Percentiles rank a stretch among this genome's conserved stretches.
phyloP scores from a whole-genome alignment of 1,284 basidiomycete genomes.

The Boletus smithii region DNA sequence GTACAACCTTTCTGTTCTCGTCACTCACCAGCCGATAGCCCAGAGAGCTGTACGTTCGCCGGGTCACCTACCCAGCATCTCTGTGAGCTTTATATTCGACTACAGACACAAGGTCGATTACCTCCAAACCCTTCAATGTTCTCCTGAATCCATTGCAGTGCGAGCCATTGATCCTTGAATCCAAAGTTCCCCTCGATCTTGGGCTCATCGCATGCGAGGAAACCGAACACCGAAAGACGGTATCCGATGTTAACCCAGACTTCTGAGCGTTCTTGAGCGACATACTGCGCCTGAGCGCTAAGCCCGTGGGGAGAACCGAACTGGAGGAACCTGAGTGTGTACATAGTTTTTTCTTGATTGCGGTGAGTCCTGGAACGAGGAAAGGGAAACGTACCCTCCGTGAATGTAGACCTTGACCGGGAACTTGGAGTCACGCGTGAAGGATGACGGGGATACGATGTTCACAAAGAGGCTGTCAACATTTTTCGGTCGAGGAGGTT shows the following conservation, averaged over 20 bases:
- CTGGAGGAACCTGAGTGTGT: slow-evolving; percentile 61
- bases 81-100: slow-evolving; percentile 50
- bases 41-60: slow-evolving; percentile 56
- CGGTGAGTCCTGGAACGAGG: not conserved
- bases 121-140: slow-evolving; percentile 31
- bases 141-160: slow-evolving; percentile 27
- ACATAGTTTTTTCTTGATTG: not conserved
- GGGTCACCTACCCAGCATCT: slow-evolving; percentile 53
- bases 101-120: slow-evolving; percentile 43
- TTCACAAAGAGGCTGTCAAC: slow-evolving; percentile 61
- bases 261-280: slow-evolving; percentile 59
- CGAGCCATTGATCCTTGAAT: slow-evolving; percentile 62
- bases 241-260: slow-evolving; percentile 74
- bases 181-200: slow-evolving; percentile 67
- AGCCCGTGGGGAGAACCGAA: slow-evolving; percentile 68
- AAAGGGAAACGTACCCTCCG: slow-evolving; percentile 49
- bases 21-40: slow-evolving; percentile 62
- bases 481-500: not conserved
- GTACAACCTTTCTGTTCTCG: not conserved
- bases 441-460: slow-evolving; percentile 60
- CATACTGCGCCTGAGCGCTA: slow-evolving; percentile 60
- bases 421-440: slow-evolving; percentile 45
- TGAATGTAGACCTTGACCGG: slow-evolving; percentile 76
- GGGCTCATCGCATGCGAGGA: slow-evolving; percentile 61
- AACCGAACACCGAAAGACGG: slow-evolving; percentile 70